Evolutionary conservation across 2,329 filamentous ascomycete genomes (phyloP).

Genomic region (Paraphoma sp.): DNA sequence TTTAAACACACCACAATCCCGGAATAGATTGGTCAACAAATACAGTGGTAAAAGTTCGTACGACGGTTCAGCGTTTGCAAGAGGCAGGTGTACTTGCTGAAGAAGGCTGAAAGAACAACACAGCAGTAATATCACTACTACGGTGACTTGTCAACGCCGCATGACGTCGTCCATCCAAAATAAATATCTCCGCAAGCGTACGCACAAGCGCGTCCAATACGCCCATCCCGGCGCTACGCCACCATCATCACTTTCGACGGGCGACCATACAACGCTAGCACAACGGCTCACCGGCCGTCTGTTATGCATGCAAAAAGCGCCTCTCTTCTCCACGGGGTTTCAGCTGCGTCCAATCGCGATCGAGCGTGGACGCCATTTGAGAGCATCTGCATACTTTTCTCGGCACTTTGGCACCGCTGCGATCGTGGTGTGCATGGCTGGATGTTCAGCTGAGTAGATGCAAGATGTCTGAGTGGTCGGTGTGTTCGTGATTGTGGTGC

Average conservation of each 20-base stretch:
- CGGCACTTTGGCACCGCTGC: not conserved
- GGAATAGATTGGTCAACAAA: not conserved
- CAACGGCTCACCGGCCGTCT: conserved; percentile 4
- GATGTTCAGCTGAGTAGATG: not conserved
- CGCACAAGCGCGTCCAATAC: not conserved
- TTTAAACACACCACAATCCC: not conserved
- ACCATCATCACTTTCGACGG: conserved; percentile 1
- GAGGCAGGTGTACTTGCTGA: not conserved
- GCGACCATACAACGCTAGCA: conserved; percentile 1
- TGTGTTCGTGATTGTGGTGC: not conserved
- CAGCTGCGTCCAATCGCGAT: not conserved
- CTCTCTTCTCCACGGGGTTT: not conserved
- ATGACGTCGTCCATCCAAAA: conserved; percentile 3
- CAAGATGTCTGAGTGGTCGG: not conserved
- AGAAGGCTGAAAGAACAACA: not conserved
- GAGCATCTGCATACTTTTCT: not conserved
- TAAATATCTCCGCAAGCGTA: too few species aligned
- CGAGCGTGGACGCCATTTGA: not conserved
- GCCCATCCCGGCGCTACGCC: not conserved
- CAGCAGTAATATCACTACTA: not conserved
- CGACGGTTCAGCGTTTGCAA: not conserved
- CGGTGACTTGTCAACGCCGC: too few species aligned
- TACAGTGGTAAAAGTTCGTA: not conserved
- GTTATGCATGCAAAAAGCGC: not conserved
- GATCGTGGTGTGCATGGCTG: not conserved